Evolutionary conservation across 192 early-diverging fungal genomes (phyloP).

Genomic region (Entophlyctis luteolus): DNA sequence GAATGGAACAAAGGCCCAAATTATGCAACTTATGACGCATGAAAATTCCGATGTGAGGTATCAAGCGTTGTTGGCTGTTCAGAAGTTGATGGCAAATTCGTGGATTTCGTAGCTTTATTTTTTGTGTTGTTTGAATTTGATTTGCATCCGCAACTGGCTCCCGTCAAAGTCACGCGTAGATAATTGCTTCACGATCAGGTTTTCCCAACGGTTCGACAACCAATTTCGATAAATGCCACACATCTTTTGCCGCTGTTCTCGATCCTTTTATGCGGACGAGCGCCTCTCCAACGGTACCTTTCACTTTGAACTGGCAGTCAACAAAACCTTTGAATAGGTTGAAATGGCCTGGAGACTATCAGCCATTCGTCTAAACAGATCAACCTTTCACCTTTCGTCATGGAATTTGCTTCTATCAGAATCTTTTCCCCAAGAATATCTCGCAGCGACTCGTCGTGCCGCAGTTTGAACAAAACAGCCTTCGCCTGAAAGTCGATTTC

Average conservation of each 20-base stretch:
- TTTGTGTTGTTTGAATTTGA: neutral
- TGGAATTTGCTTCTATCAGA: neutral
- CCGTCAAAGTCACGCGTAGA: slow-evolving; percentile 1
- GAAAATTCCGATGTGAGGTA: slow-evolving; percentile 88
- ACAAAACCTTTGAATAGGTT: slow-evolving; percentile 27
- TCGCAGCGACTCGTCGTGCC: slow-evolving; percentile 4
- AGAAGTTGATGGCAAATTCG: slow-evolving; percentile 44
- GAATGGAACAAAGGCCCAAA: slow-evolving; percentile 85
- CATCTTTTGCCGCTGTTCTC: slow-evolving; percentile 15
- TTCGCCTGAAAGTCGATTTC: too few relatives aligned
- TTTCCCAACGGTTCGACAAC: neutral
- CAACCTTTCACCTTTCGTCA: slow-evolving; percentile 6
- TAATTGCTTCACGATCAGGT: neutral
- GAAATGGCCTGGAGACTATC: slow-evolving; percentile 5
- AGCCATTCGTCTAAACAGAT: neutral
- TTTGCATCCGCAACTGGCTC: too few relatives aligned
- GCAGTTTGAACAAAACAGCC: slow-evolving; percentile 16
- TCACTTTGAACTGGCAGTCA: slow-evolving; percentile 21
- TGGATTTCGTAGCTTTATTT: slow-evolving; percentile 15
- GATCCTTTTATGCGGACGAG: neutral
- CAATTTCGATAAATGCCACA: slow-evolving; percentile 15
- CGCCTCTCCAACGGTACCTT: slow-evolving; percentile 16
- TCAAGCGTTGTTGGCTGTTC: slow-evolving; percentile 86
- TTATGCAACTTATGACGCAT: slow-evolving; percentile 97
- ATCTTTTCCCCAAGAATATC: slow-evolving; percentile 13